A percentile compares a stretch with the other conserved stretches of the same genome.
These are phyloP conservation scores for Cladosporium halotolerans DNA, from an alignment of 2,329 filamentous ascomycete species.

Conservation along the genomic window DNA sequence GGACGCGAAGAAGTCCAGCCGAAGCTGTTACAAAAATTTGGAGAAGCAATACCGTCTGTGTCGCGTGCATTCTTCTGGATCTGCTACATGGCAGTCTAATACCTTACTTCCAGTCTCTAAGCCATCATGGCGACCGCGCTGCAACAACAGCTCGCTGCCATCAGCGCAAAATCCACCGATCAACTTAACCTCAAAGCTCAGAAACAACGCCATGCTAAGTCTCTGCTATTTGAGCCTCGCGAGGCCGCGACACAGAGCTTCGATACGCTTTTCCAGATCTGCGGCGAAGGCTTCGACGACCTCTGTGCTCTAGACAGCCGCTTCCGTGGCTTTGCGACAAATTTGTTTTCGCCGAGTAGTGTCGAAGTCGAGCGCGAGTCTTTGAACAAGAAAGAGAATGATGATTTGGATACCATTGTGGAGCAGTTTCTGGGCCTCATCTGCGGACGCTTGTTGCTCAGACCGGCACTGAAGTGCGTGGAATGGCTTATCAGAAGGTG, in stretches of 20 bases:
- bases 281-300: conserved; percentile 83
- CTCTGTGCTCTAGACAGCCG: conserved; percentile 78
- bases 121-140: conserved; percentile 71
- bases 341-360: conserved; percentile 90
- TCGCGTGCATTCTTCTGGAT: not conserved
- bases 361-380: conserved; percentile 80
- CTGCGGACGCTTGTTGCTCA: conserved; percentile 69
- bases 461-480: conserved; percentile 80
- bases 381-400: conserved; percentile 75
- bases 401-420: conserved; percentile 68
- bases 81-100: conserved; percentile 6
- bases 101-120: not conserved
- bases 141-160: conserved; percentile 86
- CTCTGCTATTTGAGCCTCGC: conserved; percentile 83
- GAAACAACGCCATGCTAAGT: conserved; percentile 86
- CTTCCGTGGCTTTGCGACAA: conserved; percentile 67
- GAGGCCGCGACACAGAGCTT: conserved; percentile 84
- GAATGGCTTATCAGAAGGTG: conserved; percentile 95
- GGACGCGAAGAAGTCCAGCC: too few species aligned
- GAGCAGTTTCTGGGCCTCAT: conserved; percentile 78
- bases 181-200: conserved; percentile 90
- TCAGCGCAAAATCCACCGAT: conserved; percentile 82
- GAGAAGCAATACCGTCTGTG: not conserved
- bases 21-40: too few species aligned
- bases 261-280: conserved; percentile 80